Base-by-base conservation (phyloP, 176 grass and related monocot genomes). In the Phoenix roebelenii region DNA sequence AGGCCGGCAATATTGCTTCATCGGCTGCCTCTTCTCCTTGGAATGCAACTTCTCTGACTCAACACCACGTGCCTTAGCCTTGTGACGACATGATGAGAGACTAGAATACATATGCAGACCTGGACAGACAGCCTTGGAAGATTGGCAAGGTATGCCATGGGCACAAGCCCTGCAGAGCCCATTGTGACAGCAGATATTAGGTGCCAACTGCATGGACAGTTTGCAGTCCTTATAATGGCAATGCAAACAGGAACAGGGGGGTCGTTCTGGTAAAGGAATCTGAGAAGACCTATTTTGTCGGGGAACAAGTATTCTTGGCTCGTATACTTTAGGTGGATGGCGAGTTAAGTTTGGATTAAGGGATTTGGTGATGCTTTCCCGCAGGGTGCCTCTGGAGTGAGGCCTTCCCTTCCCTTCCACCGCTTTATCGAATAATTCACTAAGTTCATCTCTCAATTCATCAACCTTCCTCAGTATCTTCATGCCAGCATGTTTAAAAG, bases 401-500 rank as follows among this genome's bases (percentile, higher is more conserved):
- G 49, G 6, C 58, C 26, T 66, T 49, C 65, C 60, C 58, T 78
- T 85, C 32, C n/a, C 19, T 32, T 82, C 83, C 51, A 66, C 39
- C 60, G 80, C 72, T 61, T 82, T 80, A 23, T 26, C 61, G 58
- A 96, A 90, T 52, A 90, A 24, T 62, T 90, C 66, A 61, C 75
- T 76, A 17, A 96, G 81, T 26, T 87, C 86, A 1, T 59, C 77
- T 77, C 71, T 82, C 35, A 90, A 50, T 50, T 80, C 79, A 56
- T 96, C 87, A 25, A 90, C 81, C 17, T 71, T 90, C 61, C 70
- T 83, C 68, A 88, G 73, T 63, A 96, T 90, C 81, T 88, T 80
- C 1, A 74, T 73, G 61, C 82, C 74, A 58, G 85, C 63, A 18
- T 70, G 63, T 32, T 66, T 75, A 3, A 71, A 72, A 2, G 75